Evolutionary conservation across 2,329 filamentous ascomycete genomes (phyloP), one percentile per base, ranked within the genome.

Genomic region (Calonectria pseudoreteaudii): DNA sequence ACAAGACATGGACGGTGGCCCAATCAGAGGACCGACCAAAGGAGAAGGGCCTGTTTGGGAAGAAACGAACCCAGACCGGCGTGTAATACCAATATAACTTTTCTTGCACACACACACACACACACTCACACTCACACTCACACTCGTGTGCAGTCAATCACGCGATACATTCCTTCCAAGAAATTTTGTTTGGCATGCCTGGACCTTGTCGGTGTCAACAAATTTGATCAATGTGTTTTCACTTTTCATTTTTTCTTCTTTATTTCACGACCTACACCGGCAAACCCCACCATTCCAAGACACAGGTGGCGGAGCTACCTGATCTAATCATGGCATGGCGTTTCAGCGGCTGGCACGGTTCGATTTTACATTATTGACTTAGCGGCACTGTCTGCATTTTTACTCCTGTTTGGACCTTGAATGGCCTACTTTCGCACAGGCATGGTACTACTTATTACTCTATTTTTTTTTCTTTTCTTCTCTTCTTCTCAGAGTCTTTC

Each of bases 11-110:
- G 70, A 81, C 84, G 70, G 78, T 81, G 53, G 80, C 82, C 3
- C 76, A 82, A 36, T 73, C 73, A 38, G 80, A 80, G 13, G 82
- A 80, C 30, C 83, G 41, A 23, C n/a, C 58, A 14, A 72, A 72
- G n/a, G 65, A 86, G 47, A 89, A 87, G 76, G 86, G 84, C 49
- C 87, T 86, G 1, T 81, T 90, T 47, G 84, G 84, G 68, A 86
- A 85, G 68, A 85, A 87, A 70, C 83, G 82, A 49, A 73, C 74
- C n/a, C 62, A 70, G 36, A 79, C 75, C 41, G 76, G 64, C n/a
- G 34, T 70, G 56, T 77, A 74, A 75, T 26, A 56, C 18, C 47
- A n/a, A n/a, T n/a, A n/a, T n/a, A n/a, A 49, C 44, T 30, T 23
- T 23, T 10, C 9, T n/a, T 50, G 23, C 44, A 23, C 28, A 65